Base-by-base conservation (phyloP, 108 stramenopile genomes). In the Skeletonema potamos region DNA sequence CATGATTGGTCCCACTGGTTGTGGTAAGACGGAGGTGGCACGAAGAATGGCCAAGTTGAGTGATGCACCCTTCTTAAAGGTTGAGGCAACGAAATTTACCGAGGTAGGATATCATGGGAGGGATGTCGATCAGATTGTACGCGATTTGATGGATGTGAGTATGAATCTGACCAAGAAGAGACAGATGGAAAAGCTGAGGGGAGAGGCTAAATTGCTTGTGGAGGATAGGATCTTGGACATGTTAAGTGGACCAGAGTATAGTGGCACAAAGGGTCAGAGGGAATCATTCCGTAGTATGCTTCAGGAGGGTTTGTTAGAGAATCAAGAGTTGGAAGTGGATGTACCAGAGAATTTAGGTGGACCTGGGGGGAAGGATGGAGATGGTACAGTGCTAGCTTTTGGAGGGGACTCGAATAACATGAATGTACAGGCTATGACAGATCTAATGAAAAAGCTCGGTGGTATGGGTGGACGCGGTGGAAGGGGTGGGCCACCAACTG, bases 1-100 rank as follows among this genome's bases (percentile, higher is more conserved):
- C 41, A 95, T 99, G 96, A 97, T 99, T 58, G 99, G 99, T 7
- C 98, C 98, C 56, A 99, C 98, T 4, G 99, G 98, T 7, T 97
- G 96, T 64, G 97, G 98, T 61, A 99, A 98, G 87, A 99, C 98
- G 22, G 99, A 99, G 87, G 97, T 99, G 20, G 98, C 98, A 9
- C 74, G 98, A 26, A 89, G 98, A 26, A 93, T 99, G 79, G 98
- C 99, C 57, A 94, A 95, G 73, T 82, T 99, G 62, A 87, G 91
- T 34, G 90, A 98, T 72, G 98, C 99, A n/a, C 99, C 99, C 11
- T 99, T 99, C 80, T 77, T 99, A 59, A 99, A 99, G 83, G 98
- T 99, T 36, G 99, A 99, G 77, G 99, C 99, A 2, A 99, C 99
- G 46, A 99, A 99, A 83, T 99, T 99, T 80, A 99, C 99, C 13